Base-by-base conservation (phyloP, 2,329 filamentous ascomycete genomes). In the Colletotrichum sp. region DNA sequence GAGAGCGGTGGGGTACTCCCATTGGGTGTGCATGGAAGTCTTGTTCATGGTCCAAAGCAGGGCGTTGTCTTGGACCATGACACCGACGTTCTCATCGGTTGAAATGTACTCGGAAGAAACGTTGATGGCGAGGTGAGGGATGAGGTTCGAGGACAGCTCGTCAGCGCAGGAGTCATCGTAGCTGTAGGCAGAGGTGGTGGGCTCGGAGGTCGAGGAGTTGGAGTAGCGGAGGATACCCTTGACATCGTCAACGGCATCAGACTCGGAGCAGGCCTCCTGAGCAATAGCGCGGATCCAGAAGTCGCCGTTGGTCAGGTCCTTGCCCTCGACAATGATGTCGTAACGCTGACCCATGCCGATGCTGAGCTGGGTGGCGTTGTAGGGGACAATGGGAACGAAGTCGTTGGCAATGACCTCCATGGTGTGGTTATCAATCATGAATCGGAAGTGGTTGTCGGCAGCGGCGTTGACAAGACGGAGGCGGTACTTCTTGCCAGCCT, bases 361-460 rank as follows among this genome's bases (percentile, higher is more conserved):
- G 28, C 84, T 87, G n/a, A 92, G 82, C n/a, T 87, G 68, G 0
- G 86, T 84, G 1, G 90, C 88, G 1, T 82, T 82, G 75, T 89
- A 93, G 0, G 91, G 91, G 28, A 85, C 79, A 28, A 93, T 86
- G 3, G 91, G 90, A 0, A 93, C 89, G 6, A 93, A 82, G 75
- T 93, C 92, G n/a, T 82, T 84, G 1, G 88, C 86, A 52, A 93
- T 91, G 44, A 93, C 90, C 0, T 85, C 89, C 78, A 93, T 81
- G 1, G 80, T 87, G 80, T 93, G 92, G 67, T 89, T 87, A 80
- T 91, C 90, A 74, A 91, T 90, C 39, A 84, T 85, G 78, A 91
- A 91, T 76, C 86, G 86, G 80, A 86, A 87, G 77, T 85, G 83
- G 0, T 83, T 85, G 48, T 88, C 87, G 22, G 86, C 80, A 34